Evolutionary conservation across 306 rosid genomes (phyloP).

Genomic region (apple (Malus domestica)): DNA sequence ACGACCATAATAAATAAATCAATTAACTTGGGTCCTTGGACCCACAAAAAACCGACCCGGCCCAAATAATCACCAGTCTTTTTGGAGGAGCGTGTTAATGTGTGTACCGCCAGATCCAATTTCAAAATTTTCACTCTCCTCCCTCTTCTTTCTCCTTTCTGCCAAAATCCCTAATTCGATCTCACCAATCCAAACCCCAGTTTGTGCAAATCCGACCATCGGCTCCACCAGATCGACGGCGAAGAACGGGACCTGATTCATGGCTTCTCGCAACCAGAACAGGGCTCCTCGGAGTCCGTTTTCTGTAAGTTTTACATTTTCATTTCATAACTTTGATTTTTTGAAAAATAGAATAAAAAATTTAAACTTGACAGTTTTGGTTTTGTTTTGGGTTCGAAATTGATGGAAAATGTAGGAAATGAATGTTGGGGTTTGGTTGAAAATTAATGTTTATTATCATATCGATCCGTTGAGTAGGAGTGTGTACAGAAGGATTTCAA

Average conservation of each 20-base stretch:
- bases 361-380: neutral
- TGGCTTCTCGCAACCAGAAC: slow-evolving; percentile 85
- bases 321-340: neutral
- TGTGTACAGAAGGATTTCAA: neutral
- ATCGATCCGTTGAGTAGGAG: neutral
- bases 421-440: neutral
- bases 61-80: slow-evolving; percentile 15
- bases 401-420: neutral
- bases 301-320: slow-evolving; percentile 27
- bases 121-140: slow-evolving; percentile 50
- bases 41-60: slow-evolving; percentile 2
- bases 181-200: neutral
- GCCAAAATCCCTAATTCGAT: neutral
- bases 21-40: neutral
- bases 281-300: slow-evolving; percentile 72
- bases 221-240: neutral
- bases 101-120: slow-evolving; percentile 36
- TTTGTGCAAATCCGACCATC: neutral
- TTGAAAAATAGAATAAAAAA: neutral
- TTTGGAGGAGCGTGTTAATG: slow-evolving; percentile 23
- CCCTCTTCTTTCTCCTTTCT: neutral
- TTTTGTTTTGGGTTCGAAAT: neutral
- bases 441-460: neutral
- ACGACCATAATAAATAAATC: no score
- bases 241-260: neutral